Conservation (phyloP, 495 filamentous ascomycete genomes). For the Saxophila tyrrhenica region DNA sequence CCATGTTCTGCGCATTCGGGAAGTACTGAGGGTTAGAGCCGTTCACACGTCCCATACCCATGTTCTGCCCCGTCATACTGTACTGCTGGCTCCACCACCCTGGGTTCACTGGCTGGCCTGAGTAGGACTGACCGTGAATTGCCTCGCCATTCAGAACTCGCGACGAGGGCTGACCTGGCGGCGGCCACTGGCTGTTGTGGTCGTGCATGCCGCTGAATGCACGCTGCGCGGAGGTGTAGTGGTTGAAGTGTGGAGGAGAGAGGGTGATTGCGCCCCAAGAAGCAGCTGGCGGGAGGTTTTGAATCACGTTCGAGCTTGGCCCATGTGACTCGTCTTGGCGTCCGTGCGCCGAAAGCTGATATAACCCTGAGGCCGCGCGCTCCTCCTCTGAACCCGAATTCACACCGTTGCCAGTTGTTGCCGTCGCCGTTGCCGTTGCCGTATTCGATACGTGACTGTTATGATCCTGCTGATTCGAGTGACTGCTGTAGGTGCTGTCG, state of each 20-base stretch:
- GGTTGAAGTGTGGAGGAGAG: neutral
- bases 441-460: neutral
- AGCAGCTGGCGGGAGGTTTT: neutral
- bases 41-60: neutral
- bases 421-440: neutral
- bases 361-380: neutral
- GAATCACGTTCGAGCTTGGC: neutral
- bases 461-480: neutral
- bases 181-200: no score
- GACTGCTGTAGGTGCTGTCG: neutral
- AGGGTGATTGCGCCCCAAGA: neutral
- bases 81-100: no score
- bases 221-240: neutral
- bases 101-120: no score
- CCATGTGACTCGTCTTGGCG: neutral
- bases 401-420: neutral
- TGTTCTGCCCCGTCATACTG: no score
- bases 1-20: neutral
- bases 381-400: neutral
- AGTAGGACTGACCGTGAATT: no score
- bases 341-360: neutral
- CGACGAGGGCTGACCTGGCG: no score
- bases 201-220: no score
- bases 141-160: no score
- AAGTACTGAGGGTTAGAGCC: neutral